Evolutionary conservation across 441 rosid species (phyloP).

Genomic region (Metrosideros polymorpha): DNA sequence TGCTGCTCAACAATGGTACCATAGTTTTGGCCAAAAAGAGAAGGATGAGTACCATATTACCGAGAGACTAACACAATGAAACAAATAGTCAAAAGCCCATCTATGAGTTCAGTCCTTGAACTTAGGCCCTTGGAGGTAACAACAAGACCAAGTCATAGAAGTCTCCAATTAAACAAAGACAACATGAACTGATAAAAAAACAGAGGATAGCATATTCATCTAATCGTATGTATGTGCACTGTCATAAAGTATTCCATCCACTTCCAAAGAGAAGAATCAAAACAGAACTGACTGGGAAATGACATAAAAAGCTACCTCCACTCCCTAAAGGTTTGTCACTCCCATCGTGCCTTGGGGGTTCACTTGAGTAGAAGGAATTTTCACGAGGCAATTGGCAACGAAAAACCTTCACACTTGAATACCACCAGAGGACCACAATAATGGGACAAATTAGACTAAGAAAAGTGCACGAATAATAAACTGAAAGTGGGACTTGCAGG

Average conservation of each 20-base stretch:
- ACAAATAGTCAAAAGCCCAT: no score
- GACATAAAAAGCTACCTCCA: conserved; percentile 45
- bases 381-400: conserved; percentile 65
- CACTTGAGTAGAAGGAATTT: conserved; percentile 67
- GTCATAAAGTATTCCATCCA: no score
- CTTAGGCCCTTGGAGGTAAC: no score
- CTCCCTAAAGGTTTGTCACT: conserved; percentile 35
- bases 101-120: no score
- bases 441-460: background rate
- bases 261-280: background rate
- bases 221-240: no score
- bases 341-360: conserved; percentile 47
- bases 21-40: background rate
- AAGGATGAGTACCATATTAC: background rate
- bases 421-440: conserved; percentile 4
- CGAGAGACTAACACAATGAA: no score
- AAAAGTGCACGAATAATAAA: background rate
- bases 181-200: background rate
- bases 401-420: conserved; percentile 64
- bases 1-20: conserved; percentile 26
- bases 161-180: background rate
- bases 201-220: background rate
- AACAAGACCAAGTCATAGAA: background rate
- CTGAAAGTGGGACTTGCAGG: background rate
- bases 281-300: background rate